Conservation (phyloP, 768 basidiomycete species). For the Podaxis sp. region DNA sequence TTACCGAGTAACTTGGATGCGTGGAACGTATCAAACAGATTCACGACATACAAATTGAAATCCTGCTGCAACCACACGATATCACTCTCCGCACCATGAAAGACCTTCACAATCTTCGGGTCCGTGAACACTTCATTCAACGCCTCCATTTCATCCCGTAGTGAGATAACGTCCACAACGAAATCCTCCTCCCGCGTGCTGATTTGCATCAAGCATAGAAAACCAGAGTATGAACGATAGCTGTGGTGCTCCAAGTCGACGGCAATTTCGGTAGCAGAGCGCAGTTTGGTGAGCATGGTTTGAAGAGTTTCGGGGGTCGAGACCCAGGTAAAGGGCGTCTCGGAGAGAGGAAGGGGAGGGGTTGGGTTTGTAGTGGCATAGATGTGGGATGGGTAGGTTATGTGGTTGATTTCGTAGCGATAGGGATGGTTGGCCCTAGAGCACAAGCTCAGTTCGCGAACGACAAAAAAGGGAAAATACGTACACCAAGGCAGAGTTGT, state of each 20-base stretch:
- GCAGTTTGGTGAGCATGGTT: constrained; percentile 68
- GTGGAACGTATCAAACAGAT: constrained; percentile 96
- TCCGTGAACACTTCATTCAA: constrained; percentile 86
- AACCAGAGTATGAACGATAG: constrained; percentile 80
- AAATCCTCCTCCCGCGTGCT: constrained; percentile 84
- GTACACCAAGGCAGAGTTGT: constrained; percentile 29
- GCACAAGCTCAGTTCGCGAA: neutral
- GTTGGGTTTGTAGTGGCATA: constrained; percentile 49
- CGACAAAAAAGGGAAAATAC: constrained; percentile 14
- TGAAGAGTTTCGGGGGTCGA: constrained; percentile 55
- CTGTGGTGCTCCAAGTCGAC: constrained; percentile 95
- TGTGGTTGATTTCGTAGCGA: constrained; percentile 77
- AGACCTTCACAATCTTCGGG: constrained; percentile 84
- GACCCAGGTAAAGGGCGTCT: constrained; percentile 72
- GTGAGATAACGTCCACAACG: constrained; percentile 76
- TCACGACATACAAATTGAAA: constrained; percentile 91
- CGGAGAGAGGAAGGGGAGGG: constrained; percentile 57
- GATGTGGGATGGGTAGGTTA: constrained; percentile 69
- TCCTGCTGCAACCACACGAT: constrained; percentile 96
- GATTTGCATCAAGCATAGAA: constrained; percentile 92
- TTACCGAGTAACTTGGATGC: constrained; percentile 83
- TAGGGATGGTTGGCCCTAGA: constrained; percentile 69
- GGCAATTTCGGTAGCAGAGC: constrained; percentile 73
- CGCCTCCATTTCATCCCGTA: constrained; percentile 72
- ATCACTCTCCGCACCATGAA: constrained; percentile 95